Base-by-base conservation (phyloP, 495 filamentous ascomycete genomes). In the Aspergillus haitiensis region DNA sequence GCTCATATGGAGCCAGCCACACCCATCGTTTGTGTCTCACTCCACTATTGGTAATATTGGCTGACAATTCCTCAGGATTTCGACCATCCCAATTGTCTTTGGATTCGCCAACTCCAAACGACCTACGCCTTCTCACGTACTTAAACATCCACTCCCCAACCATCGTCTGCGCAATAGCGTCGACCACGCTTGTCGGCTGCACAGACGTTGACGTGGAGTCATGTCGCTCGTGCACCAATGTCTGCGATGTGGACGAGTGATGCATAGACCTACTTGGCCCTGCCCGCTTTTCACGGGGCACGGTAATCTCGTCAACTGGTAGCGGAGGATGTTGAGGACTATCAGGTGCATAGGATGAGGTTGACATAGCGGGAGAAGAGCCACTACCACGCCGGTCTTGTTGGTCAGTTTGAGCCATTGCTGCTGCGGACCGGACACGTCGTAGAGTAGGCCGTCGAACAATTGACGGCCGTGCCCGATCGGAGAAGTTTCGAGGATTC, bases 131-230 rank as follows among this genome's bases (percentile, higher is more conserved):
- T 42, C 94, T 84, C 42, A 98, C 89, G 69, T 98, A 98, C 68
- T 98, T 98, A 83, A 88, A 98, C 94, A 98, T 98, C 94, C 94
- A 98, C 67, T 98, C 94, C 35, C 94, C 94, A 47, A 98, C 91
- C 94, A 98, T 98, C 6, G 94, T 97, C 65, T 96, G 91, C 4
- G 94, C 92, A 73, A 98, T 98, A 12, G 94, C 91, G 76, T 98
- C 93, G n/a, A 98, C 92, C 32, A 98, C 94, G 58, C 85, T 89
- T 0, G 88, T 88, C 32, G 88, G 81, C 65, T 92, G 86, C 44
- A 82, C 80, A 3, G 79, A 74, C 63, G 85, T 86, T 2, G 76
- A 83, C 47, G 81, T 73, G 33, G 91, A 91, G 50, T 78, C 77
- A 44, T 71, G 59, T 51, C 71, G 71, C 49, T 73, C 69, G 56